Percentiles rank a stretch among this genome's conserved stretches.
These are phyloP conservation scores for Ganoderma resinaceum DNA, from an alignment of 1,284 basidiomycete species.

Conservation along the genomic window DNA sequence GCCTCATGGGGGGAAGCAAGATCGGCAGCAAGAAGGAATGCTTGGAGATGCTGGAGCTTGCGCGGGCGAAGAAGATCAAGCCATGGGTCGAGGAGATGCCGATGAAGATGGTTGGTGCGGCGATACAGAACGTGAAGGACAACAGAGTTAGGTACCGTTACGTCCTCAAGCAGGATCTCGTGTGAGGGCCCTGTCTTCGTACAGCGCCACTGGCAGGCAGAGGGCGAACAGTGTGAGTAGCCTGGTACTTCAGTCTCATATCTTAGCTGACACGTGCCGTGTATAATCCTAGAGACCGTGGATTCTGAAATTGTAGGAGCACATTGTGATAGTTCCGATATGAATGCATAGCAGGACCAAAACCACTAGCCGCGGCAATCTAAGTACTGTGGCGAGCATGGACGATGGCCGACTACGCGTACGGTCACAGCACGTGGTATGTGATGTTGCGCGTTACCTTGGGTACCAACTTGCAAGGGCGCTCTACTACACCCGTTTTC, in stretches of 20 bases:
- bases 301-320: neutral
- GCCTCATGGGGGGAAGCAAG: constrained; percentile 51
- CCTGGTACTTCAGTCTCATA: neutral
- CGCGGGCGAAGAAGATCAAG: constrained; percentile 59
- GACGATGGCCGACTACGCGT: no score
- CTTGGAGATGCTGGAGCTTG: constrained; percentile 64
- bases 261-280: neutral
- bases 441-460: neutral
- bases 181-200: neutral
- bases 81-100: constrained; percentile 60
- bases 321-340: neutral
- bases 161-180: constrained; percentile 50
- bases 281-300: neutral
- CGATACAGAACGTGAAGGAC: constrained; percentile 58
- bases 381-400: neutral
- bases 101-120: constrained; percentile 65
- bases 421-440: neutral
- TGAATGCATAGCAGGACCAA: neutral
- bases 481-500: neutral
- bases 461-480: neutral
- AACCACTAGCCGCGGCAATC: neutral
- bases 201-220: no score
- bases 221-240: neutral
- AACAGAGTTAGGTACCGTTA: constrained; percentile 61
- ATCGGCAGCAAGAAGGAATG: constrained; percentile 73